These are phyloP conservation scores for Austroboletus novae-zelandiae DNA, from an alignment of 1,284 basidiomycete genomes.

Conservation along the genomic window DNA sequence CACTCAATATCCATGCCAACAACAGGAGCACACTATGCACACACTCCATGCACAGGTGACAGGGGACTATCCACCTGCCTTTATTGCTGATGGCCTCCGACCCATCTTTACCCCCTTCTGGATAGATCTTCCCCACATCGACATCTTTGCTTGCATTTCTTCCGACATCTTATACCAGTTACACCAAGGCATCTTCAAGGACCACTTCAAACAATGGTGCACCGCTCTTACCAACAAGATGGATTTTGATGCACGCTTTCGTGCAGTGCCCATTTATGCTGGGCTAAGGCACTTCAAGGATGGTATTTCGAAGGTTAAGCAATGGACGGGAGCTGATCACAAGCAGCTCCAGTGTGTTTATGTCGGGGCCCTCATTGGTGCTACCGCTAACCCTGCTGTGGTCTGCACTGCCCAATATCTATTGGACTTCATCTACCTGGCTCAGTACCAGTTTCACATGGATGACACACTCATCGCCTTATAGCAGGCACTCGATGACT, in stretches of 20 bases:
- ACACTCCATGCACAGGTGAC: not conserved
- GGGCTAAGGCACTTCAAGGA: not conserved
- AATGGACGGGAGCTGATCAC: not conserved
- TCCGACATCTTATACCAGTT: not conserved
- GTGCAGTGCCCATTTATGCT: not conserved
- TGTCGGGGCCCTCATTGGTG: too few species aligned
- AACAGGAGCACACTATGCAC: not conserved
- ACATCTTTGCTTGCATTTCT: not conserved
- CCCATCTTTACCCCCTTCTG: not conserved
- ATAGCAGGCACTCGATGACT: too few species aligned
- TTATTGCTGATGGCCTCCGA: not conserved
- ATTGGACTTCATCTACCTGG: too few species aligned
- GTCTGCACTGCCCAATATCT: too few species aligned
- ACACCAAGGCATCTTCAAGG: not conserved
- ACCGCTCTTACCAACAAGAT: not conserved
- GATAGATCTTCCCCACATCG: not conserved
- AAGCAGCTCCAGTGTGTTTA: not conserved
- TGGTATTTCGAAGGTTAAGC: not conserved
- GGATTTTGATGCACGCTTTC: not conserved
- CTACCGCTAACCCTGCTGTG: too few species aligned
- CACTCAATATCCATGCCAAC: too few species aligned
- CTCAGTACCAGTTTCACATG: too few species aligned
- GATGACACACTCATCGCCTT: too few species aligned
- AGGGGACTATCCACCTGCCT: not conserved
- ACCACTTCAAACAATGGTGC: not conserved